Evolutionary conservation across 805 yeast genomes (phyloP).

Genomic region (Hyphopichia homilentoma): DNA sequence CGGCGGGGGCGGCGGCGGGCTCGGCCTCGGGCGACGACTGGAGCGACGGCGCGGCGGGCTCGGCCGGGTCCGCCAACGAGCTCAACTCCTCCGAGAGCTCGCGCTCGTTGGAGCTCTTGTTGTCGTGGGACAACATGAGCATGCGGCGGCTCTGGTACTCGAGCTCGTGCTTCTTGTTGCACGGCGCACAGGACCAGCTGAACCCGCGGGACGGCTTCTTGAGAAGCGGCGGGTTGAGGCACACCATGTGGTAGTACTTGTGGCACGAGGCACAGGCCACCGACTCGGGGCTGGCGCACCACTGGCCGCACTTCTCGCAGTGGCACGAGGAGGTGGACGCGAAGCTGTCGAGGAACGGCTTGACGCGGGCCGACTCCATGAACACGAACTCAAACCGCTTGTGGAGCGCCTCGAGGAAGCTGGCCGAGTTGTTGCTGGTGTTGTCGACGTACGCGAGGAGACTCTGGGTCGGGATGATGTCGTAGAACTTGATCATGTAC

Average conservation of each 20-base stretch:
- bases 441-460: slow-evolving; percentile 32
- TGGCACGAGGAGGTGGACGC: slow-evolving; percentile 41
- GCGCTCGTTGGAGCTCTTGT: slow-evolving; percentile 35
- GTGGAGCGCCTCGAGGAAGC: slow-evolving; percentile 57
- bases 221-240: slow-evolving; percentile 79
- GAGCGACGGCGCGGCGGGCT: too few species aligned
- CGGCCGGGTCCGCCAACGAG: slow-evolving; percentile 9
- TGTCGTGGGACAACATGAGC: slow-evolving; percentile 40
- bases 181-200: slow-evolving; percentile 84
- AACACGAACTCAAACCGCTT: slow-evolving; percentile 72
- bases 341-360: slow-evolving; percentile 60
- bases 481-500: slow-evolving; percentile 79
- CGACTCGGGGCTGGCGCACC: slow-evolving; percentile 74
- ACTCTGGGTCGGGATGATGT: slow-evolving; percentile 59
- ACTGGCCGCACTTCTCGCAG: slow-evolving; percentile 76
- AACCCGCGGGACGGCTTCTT: slow-evolving; percentile 83
- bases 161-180: slow-evolving; percentile 57
- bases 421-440: slow-evolving; percentile 50
- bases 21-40: slow-evolving; percentile 9
- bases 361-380: slow-evolving; percentile 64
- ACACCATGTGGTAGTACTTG: slow-evolving; percentile 69
- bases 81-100: slow-evolving; percentile 24
- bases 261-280: slow-evolving; percentile 79
- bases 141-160: slow-evolving; percentile 36
- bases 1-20: slow-evolving; percentile 5